Evolutionary conservation across 345 rosid genomes (phyloP), one percentile per base, ranked within the genome.

Genomic region (Kernera saxatilis): DNA sequence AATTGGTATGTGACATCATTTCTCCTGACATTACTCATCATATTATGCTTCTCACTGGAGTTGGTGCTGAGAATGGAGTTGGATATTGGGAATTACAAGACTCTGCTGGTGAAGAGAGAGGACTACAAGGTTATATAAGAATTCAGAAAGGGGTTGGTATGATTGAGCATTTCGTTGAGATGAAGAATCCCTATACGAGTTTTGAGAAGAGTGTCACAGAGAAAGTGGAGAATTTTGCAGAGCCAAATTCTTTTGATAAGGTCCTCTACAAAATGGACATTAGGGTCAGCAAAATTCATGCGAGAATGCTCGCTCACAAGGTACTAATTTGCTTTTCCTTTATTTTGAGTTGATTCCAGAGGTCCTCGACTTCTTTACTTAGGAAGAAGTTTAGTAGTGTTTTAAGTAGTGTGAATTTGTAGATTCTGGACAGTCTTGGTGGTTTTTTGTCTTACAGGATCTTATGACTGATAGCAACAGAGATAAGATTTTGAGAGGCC

Each of bases 231-330:
- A 85, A 78, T 74, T 88, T 90, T 75, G 88, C 92, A 0, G 97
- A 91, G 71, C 86, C 92, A 33, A 79, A 88, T 51, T 88, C 94
- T 1, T 88, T 82, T 57, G 97, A 91, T 52, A 91, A 86, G 82
- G 70, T 78, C 78, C 70, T 88, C 59, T 91, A 88, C 67, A 84
- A 83, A 78, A 89, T 86, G 14, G 97, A 90, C 52, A 90, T 90
- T 27, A 77, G 73, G 88, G 97, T 90, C 3, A 90, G 90, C 53
- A 90, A 86, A 72, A 92, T 94, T 15, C 97, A 90, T 66, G 97
- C 97, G 2, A 81, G 86, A 6, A 90, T 90, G 97, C 87, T 90
- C 15, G 90, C 90, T 50, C 43, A 80, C 12, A 83, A 90, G 92
- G 97, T 90, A 25, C 5, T 48, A 32, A 15, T 2, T 33, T n/a